Percentiles rank a stretch among this genome's conserved stretches.
These are phyloP conservation scores for Fusarium sublunatum DNA, from an alignment of 2,329 filamentous ascomycete genomes.

Conservation along the genomic window DNA sequence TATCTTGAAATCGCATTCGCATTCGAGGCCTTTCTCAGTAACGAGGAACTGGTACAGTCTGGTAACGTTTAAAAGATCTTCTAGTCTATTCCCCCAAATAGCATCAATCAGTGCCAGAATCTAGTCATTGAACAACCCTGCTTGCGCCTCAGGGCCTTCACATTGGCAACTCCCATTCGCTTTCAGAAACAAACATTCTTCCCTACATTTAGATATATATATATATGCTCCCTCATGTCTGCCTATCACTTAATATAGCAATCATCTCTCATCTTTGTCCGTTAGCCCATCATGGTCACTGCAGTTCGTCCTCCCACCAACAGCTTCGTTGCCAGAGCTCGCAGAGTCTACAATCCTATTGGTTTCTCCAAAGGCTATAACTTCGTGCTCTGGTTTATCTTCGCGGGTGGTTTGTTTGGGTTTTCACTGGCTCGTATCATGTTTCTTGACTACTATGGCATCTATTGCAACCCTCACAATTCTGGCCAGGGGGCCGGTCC, in stretches of 20 bases:
- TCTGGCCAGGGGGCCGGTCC: background rate
- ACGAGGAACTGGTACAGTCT: background rate
- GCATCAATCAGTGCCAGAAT: background rate
- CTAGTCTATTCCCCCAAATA: background rate
- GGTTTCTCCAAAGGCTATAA: constrained; percentile 60
- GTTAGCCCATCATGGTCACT: too few species aligned
- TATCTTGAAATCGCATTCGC: constrained; percentile 29
- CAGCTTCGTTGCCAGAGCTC: constrained; percentile 13
- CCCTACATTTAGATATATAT: too few species aligned
- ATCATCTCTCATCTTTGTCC: too few species aligned
- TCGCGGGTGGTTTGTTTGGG: constrained; percentile 52
- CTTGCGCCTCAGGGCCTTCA: too few species aligned
- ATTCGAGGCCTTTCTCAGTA: background rate
- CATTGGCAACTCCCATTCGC: too few species aligned
- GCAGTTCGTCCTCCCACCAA: too few species aligned
- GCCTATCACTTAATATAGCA: too few species aligned
- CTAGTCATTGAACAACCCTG: too few species aligned
- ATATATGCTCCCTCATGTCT: too few species aligned
- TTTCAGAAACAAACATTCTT: too few species aligned
- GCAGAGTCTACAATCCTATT: constrained; percentile 57
- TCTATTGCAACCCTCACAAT: constrained; percentile 21
- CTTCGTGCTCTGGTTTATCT: constrained; percentile 63
- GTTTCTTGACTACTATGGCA: constrained; percentile 34
- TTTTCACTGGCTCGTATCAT: constrained; percentile 32
- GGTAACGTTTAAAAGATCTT: constrained; percentile 1